Evolutionary conservation across 495 filamentous ascomycete species (phyloP).

Genomic region (Parathielavia hyrcaniae): DNA sequence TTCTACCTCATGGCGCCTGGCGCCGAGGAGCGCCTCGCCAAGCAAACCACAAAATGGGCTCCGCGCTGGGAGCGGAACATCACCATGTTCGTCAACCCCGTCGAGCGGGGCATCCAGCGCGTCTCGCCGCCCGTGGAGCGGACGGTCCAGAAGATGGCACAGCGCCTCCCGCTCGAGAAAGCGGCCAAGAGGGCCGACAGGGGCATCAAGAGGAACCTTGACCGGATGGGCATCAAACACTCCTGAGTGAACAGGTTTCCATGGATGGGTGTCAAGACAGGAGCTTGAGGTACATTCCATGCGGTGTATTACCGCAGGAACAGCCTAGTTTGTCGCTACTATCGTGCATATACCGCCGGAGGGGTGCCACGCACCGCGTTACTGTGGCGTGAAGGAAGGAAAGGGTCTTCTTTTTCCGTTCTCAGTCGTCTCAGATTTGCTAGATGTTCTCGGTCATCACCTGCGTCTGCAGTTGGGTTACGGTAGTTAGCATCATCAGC

Average conservation of each 20-base stretch:
- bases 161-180: constrained; percentile 41
- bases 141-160: constrained; percentile 38
- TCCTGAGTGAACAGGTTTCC: constrained; percentile 9
- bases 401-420: background rate
- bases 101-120: constrained; percentile 39
- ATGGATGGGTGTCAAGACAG: background rate
- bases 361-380: background rate
- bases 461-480: background rate
- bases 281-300: background rate
- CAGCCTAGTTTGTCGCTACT: background rate
- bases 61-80: constrained; percentile 48
- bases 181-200: constrained; percentile 38
- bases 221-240: constrained; percentile 26
- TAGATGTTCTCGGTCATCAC: background rate
- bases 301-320: background rate
- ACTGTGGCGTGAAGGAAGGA: background rate
- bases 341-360: constrained; percentile 4
- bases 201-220: constrained; percentile 39
- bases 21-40: constrained; percentile 39
- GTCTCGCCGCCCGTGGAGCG: constrained; percentile 38
- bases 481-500: background rate
- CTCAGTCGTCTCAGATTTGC: too few species aligned
- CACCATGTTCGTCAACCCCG: constrained; percentile 39
- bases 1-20: constrained; percentile 46
- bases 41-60: constrained; percentile 44